These are phyloP conservation scores for Nakazawaea populi DNA, from an alignment of 805 yeast species.

Conservation along the genomic window DNA sequence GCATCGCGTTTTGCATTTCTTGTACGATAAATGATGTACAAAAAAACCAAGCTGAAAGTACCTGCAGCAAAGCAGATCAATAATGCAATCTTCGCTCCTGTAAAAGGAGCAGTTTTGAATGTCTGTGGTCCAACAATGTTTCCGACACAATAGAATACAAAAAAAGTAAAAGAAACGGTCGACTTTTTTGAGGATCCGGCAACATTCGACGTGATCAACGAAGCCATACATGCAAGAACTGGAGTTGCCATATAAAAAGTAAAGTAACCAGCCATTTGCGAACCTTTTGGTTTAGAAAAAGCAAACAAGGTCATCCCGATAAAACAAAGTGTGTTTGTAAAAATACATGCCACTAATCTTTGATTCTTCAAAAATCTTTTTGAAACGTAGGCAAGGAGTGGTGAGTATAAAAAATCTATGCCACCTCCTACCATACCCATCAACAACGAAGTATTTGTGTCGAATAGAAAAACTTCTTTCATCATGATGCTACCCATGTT, in stretches of 20 bases:
- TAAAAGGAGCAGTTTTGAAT: constrained; percentile 42
- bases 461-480: constrained; percentile 27
- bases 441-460: constrained; percentile 24
- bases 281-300: constrained; percentile 21
- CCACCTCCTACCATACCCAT: constrained; percentile 30
- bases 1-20: constrained; percentile 34
- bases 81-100: constrained; percentile 25
- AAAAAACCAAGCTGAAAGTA: constrained; percentile 18
- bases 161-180: constrained; percentile 36
- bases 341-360: constrained; percentile 16
- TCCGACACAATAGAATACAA: constrained; percentile 48
- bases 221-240: constrained; percentile 19
- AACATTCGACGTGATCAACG: constrained; percentile 38
- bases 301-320: constrained; percentile 26
- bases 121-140: constrained; percentile 53
- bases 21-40: constrained; percentile 21
- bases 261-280: constrained; percentile 20
- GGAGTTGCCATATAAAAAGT: constrained; percentile 18
- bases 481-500: constrained; percentile 39
- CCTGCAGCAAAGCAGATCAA: constrained; percentile 22
- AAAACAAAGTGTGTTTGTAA: constrained; percentile 18
- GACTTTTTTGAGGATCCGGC: constrained; percentile 56
- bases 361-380: constrained; percentile 16
- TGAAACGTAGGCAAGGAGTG: constrained; percentile 24
- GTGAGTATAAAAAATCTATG: constrained; percentile 23